phyloP scores from a whole-genome alignment of 2,329 filamentous ascomycete genomes.

The Aspergillus ochraceoroseus region DNA sequence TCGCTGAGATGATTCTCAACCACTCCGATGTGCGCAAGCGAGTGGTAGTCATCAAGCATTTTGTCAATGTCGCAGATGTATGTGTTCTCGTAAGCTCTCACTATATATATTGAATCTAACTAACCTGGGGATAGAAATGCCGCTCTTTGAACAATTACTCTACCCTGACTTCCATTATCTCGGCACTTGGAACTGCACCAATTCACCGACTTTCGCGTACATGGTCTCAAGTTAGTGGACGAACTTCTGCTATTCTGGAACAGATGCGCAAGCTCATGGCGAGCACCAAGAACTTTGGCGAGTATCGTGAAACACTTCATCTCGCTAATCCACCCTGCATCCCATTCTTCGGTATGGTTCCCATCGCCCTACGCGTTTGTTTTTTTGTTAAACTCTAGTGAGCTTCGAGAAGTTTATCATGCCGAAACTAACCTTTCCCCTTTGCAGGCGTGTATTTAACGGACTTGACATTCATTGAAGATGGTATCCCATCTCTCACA shows the following conservation, averaged over 20 bases:
- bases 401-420: neutral
- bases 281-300: slow-evolving; percentile 95
- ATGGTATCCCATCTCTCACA: slow-evolving; percentile 93
- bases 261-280: slow-evolving; percentile 92
- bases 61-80: slow-evolving; percentile 92
- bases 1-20: slow-evolving; percentile 95
- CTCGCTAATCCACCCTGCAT: slow-evolving; percentile 94
- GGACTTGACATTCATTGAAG: slow-evolving; percentile 96
- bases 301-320: slow-evolving; percentile 90
- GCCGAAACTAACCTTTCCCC: neutral
- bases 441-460: slow-evolving; percentile 85
- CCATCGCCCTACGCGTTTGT: slow-evolving; percentile 36
- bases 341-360: slow-evolving; percentile 79
- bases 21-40: slow-evolving; percentile 93
- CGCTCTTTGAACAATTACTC: slow-evolving; percentile 93
- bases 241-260: slow-evolving; percentile 74
- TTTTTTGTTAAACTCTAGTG: neutral
- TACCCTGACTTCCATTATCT: slow-evolving; percentile 94
- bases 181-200: slow-evolving; percentile 85
- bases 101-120: slow-evolving; percentile 6
- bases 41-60: slow-evolving; percentile 97
- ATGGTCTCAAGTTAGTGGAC: slow-evolving; percentile 87
- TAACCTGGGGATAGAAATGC: slow-evolving; percentile 67
- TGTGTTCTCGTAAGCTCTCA: slow-evolving; percentile 10
- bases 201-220: slow-evolving; percentile 91